phyloP scores from a whole-genome alignment of 2,329 filamentous ascomycete genomes.

The Ascocoryne sarcoides region DNA sequence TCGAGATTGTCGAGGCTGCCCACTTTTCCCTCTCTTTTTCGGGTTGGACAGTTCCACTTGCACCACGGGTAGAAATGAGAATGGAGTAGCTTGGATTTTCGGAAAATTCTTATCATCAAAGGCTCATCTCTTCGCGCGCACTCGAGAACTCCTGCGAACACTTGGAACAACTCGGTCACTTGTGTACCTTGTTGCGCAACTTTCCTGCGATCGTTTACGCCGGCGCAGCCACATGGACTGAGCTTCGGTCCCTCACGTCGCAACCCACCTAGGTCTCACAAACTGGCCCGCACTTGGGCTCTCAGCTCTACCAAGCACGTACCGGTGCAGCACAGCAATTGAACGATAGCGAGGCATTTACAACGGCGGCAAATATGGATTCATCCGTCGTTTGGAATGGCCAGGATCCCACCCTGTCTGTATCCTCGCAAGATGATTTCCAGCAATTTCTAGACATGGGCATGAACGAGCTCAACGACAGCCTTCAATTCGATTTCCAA shows the following conservation, averaged over 20 bases:
- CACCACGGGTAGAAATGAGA: background rate
- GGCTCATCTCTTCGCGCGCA: background rate
- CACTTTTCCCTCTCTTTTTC: no score
- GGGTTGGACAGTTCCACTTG: background rate
- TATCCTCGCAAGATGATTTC: constrained; percentile 50
- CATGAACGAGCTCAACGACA: constrained; percentile 43
- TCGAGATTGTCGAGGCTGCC: no score
- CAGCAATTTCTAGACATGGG: constrained; percentile 56
- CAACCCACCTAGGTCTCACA: background rate
- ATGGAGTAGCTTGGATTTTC: background rate
- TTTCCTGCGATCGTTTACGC: background rate
- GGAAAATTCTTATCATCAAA: background rate
- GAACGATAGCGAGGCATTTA: no score
- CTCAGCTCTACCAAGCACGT: background rate
- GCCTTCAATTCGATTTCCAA: constrained; percentile 51
- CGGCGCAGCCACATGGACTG: background rate
- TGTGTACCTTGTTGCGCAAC: background rate
- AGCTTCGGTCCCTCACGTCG: background rate
- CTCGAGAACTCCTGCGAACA: background rate
- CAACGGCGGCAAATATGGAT: constrained; percentile 23
- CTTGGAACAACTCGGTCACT: background rate
- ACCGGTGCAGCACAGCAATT: background rate
- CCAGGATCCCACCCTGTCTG: constrained; percentile 46
- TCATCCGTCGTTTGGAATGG: constrained; percentile 39
- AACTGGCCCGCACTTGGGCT: background rate